Evolutionary conservation across 129 eudicot species (phyloP).

Genomic region (Flaveria brownii): DNA sequence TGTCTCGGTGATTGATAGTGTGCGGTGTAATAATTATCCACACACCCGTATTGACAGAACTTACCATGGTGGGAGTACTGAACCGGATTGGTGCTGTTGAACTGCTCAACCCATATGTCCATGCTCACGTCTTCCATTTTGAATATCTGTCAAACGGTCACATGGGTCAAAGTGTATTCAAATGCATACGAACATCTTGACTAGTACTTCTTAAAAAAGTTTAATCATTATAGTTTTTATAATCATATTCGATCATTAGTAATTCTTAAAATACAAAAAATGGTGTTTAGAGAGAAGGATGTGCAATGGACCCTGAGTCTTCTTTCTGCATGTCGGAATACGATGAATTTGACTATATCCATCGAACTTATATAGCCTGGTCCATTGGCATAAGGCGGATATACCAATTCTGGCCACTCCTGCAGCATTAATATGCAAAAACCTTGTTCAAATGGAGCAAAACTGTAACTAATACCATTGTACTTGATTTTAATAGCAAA

Average conservation of each 20-base stretch:
- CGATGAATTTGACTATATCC: slow-evolving; percentile 74
- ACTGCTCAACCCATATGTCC: slow-evolving; percentile 99
- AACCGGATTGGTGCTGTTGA: slow-evolving; percentile 66
- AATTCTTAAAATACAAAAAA: not conserved
- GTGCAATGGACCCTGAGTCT: slow-evolving; percentile 58
- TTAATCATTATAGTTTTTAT: not conserved
- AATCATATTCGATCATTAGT: not conserved
- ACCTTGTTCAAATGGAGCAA: not conserved
- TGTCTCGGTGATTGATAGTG: slow-evolving; percentile 94
- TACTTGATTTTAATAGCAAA: not conserved
- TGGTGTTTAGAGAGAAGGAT: slow-evolving; percentile 7
- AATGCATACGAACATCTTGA: slow-evolving; percentile 5
- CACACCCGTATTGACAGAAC: slow-evolving; percentile 92
- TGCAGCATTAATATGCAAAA: slow-evolving; percentile 41
- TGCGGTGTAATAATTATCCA: slow-evolving; percentile 80
- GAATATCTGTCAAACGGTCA: slow-evolving; percentile 56
- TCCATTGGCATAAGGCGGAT: slow-evolving; percentile 95
- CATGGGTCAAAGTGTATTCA: slow-evolving; percentile 1
- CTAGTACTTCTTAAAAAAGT: not conserved
- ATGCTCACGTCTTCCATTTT: slow-evolving; percentile 99
- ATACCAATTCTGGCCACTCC: slow-evolving; percentile 89
- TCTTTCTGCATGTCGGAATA: slow-evolving; percentile 59
- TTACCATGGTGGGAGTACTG: slow-evolving; percentile 76
- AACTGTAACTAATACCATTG: not conserved
- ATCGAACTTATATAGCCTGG: slow-evolving; percentile 81